Percentiles rank a stretch among this genome's conserved stretches.
Evolutionary conservation across 345 rosid genomes (phyloP).

Genomic region (Populus pruinosa): DNA sequence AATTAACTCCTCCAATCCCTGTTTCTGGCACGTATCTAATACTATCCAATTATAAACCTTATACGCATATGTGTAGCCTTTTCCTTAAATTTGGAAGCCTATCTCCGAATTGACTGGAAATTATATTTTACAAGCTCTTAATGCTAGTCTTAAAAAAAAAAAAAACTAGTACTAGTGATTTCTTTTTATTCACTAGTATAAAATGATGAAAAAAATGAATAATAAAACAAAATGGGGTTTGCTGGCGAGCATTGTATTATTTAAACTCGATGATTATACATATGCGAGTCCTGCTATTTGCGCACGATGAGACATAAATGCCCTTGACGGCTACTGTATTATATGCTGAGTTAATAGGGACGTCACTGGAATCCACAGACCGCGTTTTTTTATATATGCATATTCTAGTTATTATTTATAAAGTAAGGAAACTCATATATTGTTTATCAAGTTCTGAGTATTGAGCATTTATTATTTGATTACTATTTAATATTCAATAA

Average conservation of each 20-base stretch:
- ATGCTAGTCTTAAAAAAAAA: no score
- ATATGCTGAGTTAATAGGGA: slow-evolving; percentile 10
- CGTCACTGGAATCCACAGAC: no score
- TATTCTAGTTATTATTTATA: no score
- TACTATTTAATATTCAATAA: no score
- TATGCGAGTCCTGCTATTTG: not conserved
- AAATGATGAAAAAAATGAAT: not conserved
- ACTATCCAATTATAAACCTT: not conserved
- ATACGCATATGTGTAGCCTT: not conserved
- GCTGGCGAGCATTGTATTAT: not conserved
- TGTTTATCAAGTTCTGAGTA: no score
- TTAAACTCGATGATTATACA: no score
- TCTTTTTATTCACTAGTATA: not conserved
- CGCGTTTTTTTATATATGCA: no score
- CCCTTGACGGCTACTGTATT: not conserved
- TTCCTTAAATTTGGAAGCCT: no score
- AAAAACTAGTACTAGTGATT: not conserved
- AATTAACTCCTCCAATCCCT: no score
- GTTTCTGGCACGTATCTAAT: not conserved
- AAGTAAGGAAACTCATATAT: no score
- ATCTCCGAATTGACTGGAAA: not conserved
- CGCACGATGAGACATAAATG: not conserved
- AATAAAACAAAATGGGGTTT: not conserved
- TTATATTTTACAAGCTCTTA: not conserved
- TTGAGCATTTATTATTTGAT: no score